Conservation (phyloP, 768 basidiomycete species). For the Lentinula lateritia region DNA sequence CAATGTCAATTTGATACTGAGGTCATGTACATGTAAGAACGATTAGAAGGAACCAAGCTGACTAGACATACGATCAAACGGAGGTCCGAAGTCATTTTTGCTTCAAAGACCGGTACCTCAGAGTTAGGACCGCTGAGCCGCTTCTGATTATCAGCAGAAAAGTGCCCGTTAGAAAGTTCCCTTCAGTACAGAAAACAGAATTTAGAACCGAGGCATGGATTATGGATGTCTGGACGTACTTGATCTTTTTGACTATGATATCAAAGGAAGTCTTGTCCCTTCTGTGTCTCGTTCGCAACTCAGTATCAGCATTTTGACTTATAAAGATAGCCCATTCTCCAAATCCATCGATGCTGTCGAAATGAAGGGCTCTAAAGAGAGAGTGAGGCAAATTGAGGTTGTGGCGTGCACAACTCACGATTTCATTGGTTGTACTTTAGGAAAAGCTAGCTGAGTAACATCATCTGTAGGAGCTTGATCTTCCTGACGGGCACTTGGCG, state of each 20-base stretch:
- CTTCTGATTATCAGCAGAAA: constrained; percentile 67
- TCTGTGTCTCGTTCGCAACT: constrained; percentile 42
- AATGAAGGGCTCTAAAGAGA: constrained; percentile 40
- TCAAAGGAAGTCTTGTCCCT: constrained; percentile 40
- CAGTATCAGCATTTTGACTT: constrained; percentile 40
- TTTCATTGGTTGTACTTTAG: constrained; percentile 52
- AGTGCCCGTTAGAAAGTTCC: constrained; percentile 64
- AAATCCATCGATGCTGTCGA: constrained; percentile 53
- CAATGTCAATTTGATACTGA: constrained; percentile 17
- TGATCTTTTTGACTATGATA: constrained; percentile 65
- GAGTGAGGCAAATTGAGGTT: neutral
- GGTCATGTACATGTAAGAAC: neutral
- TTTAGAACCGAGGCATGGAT: neutral
- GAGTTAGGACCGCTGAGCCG: constrained; percentile 36
- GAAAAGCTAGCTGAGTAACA: constrained; percentile 26
- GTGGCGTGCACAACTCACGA: constrained; percentile 23
- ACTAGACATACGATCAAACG: constrained; percentile 39
- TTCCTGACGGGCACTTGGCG: neutral
- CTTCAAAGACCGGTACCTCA: constrained; percentile 60
- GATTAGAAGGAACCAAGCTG: neutral
- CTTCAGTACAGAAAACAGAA: constrained; percentile 24
- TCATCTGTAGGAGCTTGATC: constrained; percentile 1
- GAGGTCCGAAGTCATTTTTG: constrained; percentile 54
- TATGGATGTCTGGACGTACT: constrained; percentile 25
- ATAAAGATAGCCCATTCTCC: constrained; percentile 63